Base-by-base conservation (phyloP, 352 stramenopile species). In the Phytophthora aleatoria region DNA sequence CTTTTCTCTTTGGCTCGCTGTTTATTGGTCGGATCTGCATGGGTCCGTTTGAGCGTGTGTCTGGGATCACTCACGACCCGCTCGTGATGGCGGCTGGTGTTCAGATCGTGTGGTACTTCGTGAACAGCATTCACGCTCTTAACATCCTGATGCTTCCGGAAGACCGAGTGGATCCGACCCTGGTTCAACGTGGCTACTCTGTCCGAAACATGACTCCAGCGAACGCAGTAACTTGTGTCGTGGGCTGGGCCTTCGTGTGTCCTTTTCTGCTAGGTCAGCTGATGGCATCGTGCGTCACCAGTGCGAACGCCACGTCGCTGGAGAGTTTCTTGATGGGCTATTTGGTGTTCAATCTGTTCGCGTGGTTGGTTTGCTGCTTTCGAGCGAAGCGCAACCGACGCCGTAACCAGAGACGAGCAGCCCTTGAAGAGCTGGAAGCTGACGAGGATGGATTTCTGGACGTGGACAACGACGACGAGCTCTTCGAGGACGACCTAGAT, bases 241-340 rank as follows among this genome's bases (percentile, higher is more conserved):
- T 93, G 24, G 84, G 86, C 0, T 96, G 86, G 86, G 73, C 64
- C 1, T 84, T 92, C 33, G 61, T 91, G 20, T 89, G 79, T 38
- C 88, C 87, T 9, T 76, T 90, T 36, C 64, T 94, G 33, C 42
- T 92, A n/a, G 88, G 86, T 2, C 84, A 88, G 16, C 27, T 94
- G 26, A 50, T 93, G 26, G 67, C 77, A 1, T 72, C 69, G 33
- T 85, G 81, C 48, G 73, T 91, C 38, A 71, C 79, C 7, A 65
- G 59, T 20, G 71, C 81, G 9, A 75, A 85, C 33, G 71, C 70
- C 9, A 79, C 78, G 16, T 71, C 67, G 50, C 63, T 84, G 33
- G 84, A 92, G 63, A 84, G 71, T n/a, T 91, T 91, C 39, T 79
- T 86, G 64, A 77, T 92, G 67, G 87, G 87, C 11, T 94, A 91